phyloP scores from a whole-genome alignment of 2,329 filamentous ascomycete genomes.

The Xylaria sp. region DNA sequence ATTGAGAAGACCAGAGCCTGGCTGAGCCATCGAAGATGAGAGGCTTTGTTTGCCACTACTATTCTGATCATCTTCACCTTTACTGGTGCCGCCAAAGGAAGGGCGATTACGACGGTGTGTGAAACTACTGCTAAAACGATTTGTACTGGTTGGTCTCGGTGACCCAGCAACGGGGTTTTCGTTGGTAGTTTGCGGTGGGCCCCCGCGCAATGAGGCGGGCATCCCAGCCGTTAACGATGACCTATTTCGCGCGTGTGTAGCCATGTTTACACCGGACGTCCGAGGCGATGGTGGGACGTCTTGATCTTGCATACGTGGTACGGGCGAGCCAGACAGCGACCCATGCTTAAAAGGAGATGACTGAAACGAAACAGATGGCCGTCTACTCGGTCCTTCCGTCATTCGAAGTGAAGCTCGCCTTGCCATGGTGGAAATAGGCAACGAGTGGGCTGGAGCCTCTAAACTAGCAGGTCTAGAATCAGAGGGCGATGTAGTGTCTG shows the following conservation, averaged over 20 bases:
- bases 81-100: constrained; percentile 76
- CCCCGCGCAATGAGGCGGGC: constrained; percentile 73
- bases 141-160: constrained; percentile 77
- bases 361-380: constrained; percentile 87
- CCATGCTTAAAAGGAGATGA: constrained; percentile 85
- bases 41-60: constrained; percentile 83
- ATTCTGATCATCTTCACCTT: constrained; percentile 72
- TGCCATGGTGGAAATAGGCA: constrained; percentile 54
- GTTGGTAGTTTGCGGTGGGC: constrained; percentile 63
- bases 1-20: constrained; percentile 79
- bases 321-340: constrained; percentile 86
- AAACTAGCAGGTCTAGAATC: constrained; percentile 55
- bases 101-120: constrained; percentile 79
- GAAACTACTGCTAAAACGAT: constrained; percentile 92
- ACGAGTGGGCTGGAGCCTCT: constrained; percentile 55
- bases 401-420: constrained; percentile 48
- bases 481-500: constrained; percentile 65
- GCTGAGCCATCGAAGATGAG: constrained; percentile 71
- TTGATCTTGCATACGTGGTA: constrained; percentile 54
- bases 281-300: constrained; percentile 63
- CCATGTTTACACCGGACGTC: constrained; percentile 52
- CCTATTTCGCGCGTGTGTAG: constrained; percentile 68
- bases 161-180: constrained; percentile 74
- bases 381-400: constrained; percentile 63
- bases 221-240: constrained; percentile 77